Evolutionary conservation across 2,329 filamentous ascomycete species (phyloP).

Genomic region (Lomentospora prolificans): DNA sequence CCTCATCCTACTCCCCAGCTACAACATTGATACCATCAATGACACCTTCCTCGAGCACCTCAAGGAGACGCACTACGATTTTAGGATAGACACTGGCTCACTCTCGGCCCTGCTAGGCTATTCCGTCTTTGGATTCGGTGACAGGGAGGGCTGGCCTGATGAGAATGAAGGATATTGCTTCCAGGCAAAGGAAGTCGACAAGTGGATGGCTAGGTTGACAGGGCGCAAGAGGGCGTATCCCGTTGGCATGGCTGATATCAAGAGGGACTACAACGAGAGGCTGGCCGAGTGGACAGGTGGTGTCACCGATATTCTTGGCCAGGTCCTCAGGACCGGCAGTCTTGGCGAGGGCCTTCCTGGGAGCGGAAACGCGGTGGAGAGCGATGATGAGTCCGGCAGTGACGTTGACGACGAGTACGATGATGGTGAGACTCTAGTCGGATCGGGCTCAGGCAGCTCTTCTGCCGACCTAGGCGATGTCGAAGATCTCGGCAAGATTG

Average conservation of each 20-base stretch:
- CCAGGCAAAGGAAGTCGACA: conserved; percentile 82
- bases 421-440: conserved; percentile 42
- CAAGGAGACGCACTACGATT: conserved; percentile 90
- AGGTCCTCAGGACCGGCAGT: conserved; percentile 48
- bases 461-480: conserved; percentile 57
- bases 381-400: conserved; percentile 51
- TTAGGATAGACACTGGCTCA: conserved; percentile 85
- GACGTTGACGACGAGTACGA: conserved; percentile 32
- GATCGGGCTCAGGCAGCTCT: conserved; percentile 13
- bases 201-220: conserved; percentile 95
- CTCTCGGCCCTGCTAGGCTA: conserved; percentile 71
- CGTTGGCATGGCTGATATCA: conserved; percentile 78
- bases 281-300: conserved; percentile 72
- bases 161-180: conserved; percentile 88
- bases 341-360: conserved; percentile 60
- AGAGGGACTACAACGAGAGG: conserved; percentile 56
- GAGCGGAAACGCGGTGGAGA: conserved; percentile 76
- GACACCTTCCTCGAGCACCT: conserved; percentile 81
- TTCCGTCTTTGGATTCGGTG: conserved; percentile 88
- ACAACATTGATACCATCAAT: conserved; percentile 90
- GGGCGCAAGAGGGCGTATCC: conserved; percentile 79
- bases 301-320: conserved; percentile 58
- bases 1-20: conserved; percentile 75
- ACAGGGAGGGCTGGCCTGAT: conserved; percentile 83
- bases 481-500: conserved; percentile 68